A percentile compares a stretch with the other conserved stretches of the same genome.
These are phyloP conservation scores for Didymella segeticola DNA, from an alignment of 2,329 filamentous ascomycete genomes.

Conservation along the genomic window DNA sequence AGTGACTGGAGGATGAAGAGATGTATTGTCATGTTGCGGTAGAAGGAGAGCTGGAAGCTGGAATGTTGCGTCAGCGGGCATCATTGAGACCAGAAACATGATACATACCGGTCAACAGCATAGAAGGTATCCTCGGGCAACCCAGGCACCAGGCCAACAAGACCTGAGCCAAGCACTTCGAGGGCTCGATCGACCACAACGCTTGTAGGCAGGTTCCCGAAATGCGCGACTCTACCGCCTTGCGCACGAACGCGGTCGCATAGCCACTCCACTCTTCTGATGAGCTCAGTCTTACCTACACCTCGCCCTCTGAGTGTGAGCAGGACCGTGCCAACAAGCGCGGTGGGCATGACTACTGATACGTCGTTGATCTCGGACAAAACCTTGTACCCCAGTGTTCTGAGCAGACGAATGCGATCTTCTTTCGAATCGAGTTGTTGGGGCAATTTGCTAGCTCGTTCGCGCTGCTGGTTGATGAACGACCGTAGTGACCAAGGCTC, in stretches of 20 bases:
- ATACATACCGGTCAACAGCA: conserved; percentile 75
- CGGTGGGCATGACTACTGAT: conserved; percentile 97
- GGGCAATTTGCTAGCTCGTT: conserved; percentile 56
- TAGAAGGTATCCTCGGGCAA: conserved; percentile 92
- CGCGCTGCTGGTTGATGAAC: conserved; percentile 80
- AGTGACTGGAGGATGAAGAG: conserved; percentile 94
- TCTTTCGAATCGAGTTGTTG: conserved; percentile 48
- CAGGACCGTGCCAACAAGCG: conserved; percentile 90
- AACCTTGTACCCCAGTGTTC: conserved; percentile 90
- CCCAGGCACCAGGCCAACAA: conserved; percentile 80
- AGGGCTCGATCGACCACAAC: conserved; percentile 88
- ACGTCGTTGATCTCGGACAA: conserved; percentile 94
- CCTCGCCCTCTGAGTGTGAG: conserved; percentile 90
- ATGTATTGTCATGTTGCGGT: conserved; percentile 99
- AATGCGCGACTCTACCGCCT: conserved; percentile 92
- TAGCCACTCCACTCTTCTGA: conserved; percentile 89
- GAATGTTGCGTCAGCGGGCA: neutral
- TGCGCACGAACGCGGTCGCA: conserved; percentile 80
- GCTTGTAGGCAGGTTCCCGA: conserved; percentile 78
- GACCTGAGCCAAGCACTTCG: conserved; percentile 86
- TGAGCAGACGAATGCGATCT: conserved; percentile 73
- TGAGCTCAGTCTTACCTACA: conserved; percentile 84
- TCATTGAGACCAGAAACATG: conserved; percentile 1
- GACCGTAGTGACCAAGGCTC: conserved; percentile 89
- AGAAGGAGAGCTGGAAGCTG: conserved; percentile 92